phyloP scores from a whole-genome alignment of 202 grass and related monocot species.

The Carex arenaria region DNA sequence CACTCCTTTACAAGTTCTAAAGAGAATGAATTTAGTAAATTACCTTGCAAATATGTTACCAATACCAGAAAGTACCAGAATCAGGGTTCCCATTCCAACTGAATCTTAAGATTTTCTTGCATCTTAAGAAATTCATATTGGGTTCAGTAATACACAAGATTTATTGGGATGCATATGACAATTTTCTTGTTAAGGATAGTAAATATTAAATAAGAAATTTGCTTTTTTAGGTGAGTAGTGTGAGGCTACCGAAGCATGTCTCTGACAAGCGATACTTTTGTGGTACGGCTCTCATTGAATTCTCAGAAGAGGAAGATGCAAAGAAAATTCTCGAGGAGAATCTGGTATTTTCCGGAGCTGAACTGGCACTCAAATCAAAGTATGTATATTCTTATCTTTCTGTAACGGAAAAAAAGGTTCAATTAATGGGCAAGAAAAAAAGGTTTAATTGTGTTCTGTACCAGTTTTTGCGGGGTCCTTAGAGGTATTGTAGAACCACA shows the following conservation, averaged over 20 bases:
- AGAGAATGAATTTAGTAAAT: background rate
- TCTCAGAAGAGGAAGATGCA: conserved; percentile 87
- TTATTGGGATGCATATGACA: background rate
- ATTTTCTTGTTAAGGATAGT: background rate
- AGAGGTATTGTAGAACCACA: background rate
- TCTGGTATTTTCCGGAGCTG: conserved; percentile 49
- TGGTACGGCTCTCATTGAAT: conserved; percentile 83
- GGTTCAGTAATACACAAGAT: no score
- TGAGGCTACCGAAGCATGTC: conserved; percentile 77
- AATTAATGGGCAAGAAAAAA: background rate
- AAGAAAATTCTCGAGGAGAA: conserved; percentile 44
- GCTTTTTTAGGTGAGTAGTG: conserved; percentile 83
- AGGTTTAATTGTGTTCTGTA: background rate
- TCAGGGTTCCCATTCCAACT: background rate
- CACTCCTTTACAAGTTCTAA: background rate
- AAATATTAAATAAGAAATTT: background rate
- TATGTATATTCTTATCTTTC: conserved; percentile 28
- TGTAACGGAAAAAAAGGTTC: background rate
- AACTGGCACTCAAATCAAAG: conserved; percentile 79
- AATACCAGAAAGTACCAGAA: background rate
- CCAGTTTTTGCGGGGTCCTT: background rate
- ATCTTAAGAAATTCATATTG: background rate
- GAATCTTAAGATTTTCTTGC: background rate
- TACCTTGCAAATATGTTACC: background rate
- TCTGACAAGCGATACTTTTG: conserved; percentile 63